These are phyloP conservation scores for Phytophthora uliginosa DNA, from an alignment of 352 stramenopile species.

Conservation along the genomic window DNA sequence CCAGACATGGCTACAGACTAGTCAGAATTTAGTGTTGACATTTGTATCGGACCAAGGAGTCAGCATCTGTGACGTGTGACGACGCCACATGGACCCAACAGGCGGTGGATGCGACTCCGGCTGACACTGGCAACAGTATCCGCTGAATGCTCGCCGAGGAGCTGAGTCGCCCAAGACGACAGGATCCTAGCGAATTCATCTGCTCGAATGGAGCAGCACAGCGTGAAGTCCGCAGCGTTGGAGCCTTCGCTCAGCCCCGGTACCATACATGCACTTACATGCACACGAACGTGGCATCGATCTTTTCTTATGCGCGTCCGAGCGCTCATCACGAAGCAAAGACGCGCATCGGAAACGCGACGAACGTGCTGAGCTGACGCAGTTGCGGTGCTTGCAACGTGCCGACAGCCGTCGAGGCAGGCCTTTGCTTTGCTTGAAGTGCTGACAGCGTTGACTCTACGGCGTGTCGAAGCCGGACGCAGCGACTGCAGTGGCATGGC, in stretches of 20 bases:
- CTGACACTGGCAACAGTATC: slow-evolving; percentile 18
- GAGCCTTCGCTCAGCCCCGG: background rate
- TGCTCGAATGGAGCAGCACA: background rate
- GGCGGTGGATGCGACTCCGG: slow-evolving; percentile 15
- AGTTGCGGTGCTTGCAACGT: slow-evolving; percentile 9
- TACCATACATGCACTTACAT: background rate
- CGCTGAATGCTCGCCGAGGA: slow-evolving; percentile 1
- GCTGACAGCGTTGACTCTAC: slow-evolving; percentile 20
- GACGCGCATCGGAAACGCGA: slow-evolving; percentile 4
- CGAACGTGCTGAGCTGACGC: background rate
- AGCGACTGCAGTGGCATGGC: slow-evolving; percentile 22
- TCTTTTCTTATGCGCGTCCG: background rate
- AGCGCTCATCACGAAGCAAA: slow-evolving; percentile 10
- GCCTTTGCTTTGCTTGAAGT: slow-evolving; percentile 24
- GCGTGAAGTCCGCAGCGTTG: background rate
- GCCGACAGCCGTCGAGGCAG: slow-evolving; percentile 15
- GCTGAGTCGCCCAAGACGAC: background rate
- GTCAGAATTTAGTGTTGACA: slow-evolving; percentile 27
- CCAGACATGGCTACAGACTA: slow-evolving; percentile 26
- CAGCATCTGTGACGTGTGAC: slow-evolving; percentile 40
- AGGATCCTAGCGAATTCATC: background rate
- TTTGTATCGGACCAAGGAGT: slow-evolving; percentile 14
- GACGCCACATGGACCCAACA: slow-evolving; percentile 23
- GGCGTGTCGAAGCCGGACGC: slow-evolving; percentile 16
- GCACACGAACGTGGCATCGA: background rate